Evolutionary conservation across 1,284 basidiomycete genomes (phyloP).

Genomic region (Boletus nobilissimus): DNA sequence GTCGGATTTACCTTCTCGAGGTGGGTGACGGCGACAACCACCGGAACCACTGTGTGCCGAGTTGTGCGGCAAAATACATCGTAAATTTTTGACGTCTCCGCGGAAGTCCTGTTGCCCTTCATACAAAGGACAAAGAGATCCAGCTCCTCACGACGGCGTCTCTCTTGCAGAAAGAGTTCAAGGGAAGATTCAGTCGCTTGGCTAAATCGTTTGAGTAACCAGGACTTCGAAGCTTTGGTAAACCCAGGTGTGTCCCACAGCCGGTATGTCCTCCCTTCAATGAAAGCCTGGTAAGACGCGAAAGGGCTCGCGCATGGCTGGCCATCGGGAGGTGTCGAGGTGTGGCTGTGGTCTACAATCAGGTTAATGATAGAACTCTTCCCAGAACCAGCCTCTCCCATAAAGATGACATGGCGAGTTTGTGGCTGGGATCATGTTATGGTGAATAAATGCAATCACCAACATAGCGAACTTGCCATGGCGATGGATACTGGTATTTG

Average conservation of each 20-base stretch:
- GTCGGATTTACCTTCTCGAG: slow-evolving; percentile 37
- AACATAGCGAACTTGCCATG: too few species aligned
- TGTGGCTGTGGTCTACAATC: slow-evolving; percentile 18
- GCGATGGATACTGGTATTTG: too few species aligned
- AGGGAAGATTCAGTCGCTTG: not conserved
- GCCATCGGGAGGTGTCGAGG: slow-evolving; percentile 25
- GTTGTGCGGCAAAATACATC: slow-evolving; percentile 27
- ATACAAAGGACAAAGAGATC: slow-evolving; percentile 38
- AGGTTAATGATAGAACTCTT: too few species aligned
- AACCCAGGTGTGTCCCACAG: slow-evolving; percentile 45
- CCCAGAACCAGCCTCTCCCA: slow-evolving; percentile 40
- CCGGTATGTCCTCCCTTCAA: slow-evolving; percentile 22
- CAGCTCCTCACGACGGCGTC: slow-evolving; percentile 21
- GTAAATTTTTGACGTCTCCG: slow-evolving; percentile 25
- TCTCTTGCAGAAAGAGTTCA: slow-evolving; percentile 34
- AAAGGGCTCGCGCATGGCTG: slow-evolving; percentile 31
- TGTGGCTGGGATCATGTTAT: not conserved
- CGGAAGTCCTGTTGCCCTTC: slow-evolving; percentile 21
- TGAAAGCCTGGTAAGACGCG: slow-evolving; percentile 20
- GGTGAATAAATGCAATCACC: too few species aligned
- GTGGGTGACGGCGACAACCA: slow-evolving; percentile 42
- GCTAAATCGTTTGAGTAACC: slow-evolving; percentile 21
- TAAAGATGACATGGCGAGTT: slow-evolving; percentile 35
- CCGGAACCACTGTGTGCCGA: slow-evolving; percentile 32
- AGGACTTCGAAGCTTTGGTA: slow-evolving; percentile 22